These are phyloP conservation scores for Heliamphora exappendiculata DNA, from an alignment of 148 eudicot species.

Conservation along the genomic window DNA sequence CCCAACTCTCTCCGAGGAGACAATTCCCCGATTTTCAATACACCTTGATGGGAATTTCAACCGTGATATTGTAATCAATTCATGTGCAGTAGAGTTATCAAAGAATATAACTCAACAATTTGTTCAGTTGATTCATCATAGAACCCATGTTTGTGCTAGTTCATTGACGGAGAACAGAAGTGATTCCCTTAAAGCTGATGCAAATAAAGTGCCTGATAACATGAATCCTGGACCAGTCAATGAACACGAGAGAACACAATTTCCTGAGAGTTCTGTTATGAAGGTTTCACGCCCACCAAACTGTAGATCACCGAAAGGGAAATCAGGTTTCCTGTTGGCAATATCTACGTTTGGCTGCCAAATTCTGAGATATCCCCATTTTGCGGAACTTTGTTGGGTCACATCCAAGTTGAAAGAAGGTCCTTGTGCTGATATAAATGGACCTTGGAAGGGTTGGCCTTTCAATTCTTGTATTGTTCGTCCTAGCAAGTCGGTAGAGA, in stretches of 20 bases:
- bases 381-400: constrained; percentile 96
- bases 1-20: constrained; percentile 28
- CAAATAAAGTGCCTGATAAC: constrained; percentile 11
- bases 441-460: constrained; percentile 98
- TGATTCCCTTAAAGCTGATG: constrained; percentile 22
- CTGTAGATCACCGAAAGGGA: constrained; percentile 42
- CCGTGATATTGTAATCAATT: constrained; percentile 37
- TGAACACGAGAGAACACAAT: constrained; percentile 21
- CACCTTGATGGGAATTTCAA: constrained; percentile 54
- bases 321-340: constrained; percentile 52
- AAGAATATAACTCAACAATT: constrained; percentile 60
- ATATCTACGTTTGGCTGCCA: constrained; percentile 71
- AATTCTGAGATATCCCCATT: constrained; percentile 81
- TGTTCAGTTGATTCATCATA: constrained; percentile 52
- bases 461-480: constrained; percentile 85
- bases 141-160: constrained; percentile 30
- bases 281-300: constrained; percentile 21
- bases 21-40: constrained; percentile 47
- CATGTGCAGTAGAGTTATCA: constrained; percentile 53
- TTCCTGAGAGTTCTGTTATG: constrained; percentile 24
- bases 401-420: constrained; percentile 91
- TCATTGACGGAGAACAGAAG: constrained; percentile 15
- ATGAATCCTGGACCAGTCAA: constrained; percentile 23
- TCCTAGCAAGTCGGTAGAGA: constrained; percentile 36
- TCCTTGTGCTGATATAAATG: constrained; percentile 55